Percentiles rank a stretch among this genome's conserved stretches.
These are phyloP conservation scores for Rhodomyrtus psidioides DNA, from an alignment of 441 rosid genomes.

Conservation along the genomic window DNA sequence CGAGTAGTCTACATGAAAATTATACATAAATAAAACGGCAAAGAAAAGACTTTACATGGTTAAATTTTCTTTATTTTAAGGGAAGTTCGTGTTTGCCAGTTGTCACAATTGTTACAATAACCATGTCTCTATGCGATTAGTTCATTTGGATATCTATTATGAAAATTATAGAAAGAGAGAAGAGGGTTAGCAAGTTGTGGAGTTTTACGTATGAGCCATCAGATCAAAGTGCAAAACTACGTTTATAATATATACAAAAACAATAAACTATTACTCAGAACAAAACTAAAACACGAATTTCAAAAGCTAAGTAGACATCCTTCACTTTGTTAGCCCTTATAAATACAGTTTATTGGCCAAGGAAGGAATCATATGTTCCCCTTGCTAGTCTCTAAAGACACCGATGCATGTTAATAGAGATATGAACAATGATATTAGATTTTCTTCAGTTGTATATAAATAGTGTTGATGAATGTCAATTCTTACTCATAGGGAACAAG, in stretches of 20 bases:
- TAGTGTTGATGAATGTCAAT: too few relatives aligned
- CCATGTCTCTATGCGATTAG: neutral
- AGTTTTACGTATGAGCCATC: neutral
- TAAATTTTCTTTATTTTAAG: neutral
- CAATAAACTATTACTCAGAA: neutral
- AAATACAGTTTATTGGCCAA: neutral
- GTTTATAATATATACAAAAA: neutral
- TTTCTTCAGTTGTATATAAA: too few relatives aligned
- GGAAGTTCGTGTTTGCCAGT: too few relatives aligned
- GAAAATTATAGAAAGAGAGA: neutral
- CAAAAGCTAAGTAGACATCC: neutral
- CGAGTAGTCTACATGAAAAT: neutral
- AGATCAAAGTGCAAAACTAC: neutral
- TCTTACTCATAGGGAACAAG: too few relatives aligned
- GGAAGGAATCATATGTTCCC: too few relatives aligned
- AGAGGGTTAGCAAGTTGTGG: neutral
- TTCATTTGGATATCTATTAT: neutral
- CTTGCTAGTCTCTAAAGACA: too few relatives aligned
- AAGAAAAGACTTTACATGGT: neutral
- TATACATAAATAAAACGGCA: neutral
- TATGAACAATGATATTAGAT: too few relatives aligned
- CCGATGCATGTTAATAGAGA: too few relatives aligned
- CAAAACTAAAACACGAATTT: neutral
- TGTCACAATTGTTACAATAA: neutral
- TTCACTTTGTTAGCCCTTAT: neutral